Conservation (phyloP, 2,329 filamentous ascomycete genomes). For the Verticillium dahliae region DNA sequence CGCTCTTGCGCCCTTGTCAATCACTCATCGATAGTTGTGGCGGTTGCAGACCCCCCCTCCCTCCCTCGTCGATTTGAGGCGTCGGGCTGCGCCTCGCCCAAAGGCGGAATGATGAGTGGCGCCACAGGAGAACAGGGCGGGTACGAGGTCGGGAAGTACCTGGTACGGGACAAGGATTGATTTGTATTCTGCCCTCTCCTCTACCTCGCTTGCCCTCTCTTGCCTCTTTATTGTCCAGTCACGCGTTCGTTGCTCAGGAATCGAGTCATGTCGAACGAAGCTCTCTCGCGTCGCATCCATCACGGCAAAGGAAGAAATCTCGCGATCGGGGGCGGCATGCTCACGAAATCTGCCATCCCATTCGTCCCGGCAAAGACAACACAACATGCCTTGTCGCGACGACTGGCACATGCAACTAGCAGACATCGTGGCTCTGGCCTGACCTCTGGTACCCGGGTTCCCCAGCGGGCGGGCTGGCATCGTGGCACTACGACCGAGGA, state of each 20-base stretch:
- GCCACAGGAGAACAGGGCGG: background rate
- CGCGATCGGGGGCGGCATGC: background rate
- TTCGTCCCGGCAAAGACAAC: background rate
- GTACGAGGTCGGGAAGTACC: background rate
- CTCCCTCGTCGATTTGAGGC: background rate
- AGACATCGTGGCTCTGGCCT: background rate
- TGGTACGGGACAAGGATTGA: background rate
- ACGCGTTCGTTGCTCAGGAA: background rate
- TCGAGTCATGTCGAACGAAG: background rate
- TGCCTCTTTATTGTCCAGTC: background rate
- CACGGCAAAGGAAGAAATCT: background rate
- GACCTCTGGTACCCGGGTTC: background rate
- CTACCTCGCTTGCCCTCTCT: background rate
- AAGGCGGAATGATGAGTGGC: background rate
- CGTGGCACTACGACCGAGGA: background rate
- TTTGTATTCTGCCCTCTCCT: background rate
- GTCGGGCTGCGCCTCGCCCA: background rate
- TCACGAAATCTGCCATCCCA: background rate
- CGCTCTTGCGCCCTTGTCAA: background rate
- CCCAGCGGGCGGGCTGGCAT: background rate
- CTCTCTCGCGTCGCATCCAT: background rate
- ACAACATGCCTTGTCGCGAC: background rate
- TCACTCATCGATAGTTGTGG: background rate
- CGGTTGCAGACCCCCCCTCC: background rate
- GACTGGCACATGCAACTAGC: background rate